These are phyloP conservation scores for Colletotrichum chrysophilum DNA, from an alignment of 2,329 filamentous ascomycete species.

Conservation along the genomic window DNA sequence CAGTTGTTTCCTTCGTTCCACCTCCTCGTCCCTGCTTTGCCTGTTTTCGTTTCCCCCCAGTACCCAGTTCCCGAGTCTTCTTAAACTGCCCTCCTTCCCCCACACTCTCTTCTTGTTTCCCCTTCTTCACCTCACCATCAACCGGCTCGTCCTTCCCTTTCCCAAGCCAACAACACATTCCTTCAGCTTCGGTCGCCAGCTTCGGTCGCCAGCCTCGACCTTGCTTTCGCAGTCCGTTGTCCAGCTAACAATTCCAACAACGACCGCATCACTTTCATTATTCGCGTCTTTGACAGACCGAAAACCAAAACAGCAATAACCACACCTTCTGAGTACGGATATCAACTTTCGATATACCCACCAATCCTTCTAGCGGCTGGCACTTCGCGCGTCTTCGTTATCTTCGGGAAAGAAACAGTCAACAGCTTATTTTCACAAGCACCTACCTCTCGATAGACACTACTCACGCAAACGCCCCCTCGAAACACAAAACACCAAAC, in stretches of 20 bases:
- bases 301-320: neutral
- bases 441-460: neutral
- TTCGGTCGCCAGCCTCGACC: constrained; percentile 28
- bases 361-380: constrained; percentile 16
- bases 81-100: constrained; percentile 21
- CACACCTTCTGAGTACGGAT: constrained; percentile 18
- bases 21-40: neutral
- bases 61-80: constrained; percentile 9
- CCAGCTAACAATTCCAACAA: constrained; percentile 26
- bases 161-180: constrained; percentile 18
- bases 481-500: neutral
- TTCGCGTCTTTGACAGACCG: constrained; percentile 60
- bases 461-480: constrained; percentile 4
- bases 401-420: neutral
- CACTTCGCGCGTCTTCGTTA: neutral
- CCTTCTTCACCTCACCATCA: constrained; percentile 17
- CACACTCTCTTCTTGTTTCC: constrained; percentile 8
- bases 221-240: constrained; percentile 11
- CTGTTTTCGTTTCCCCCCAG: neutral
- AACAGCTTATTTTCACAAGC: constrained; percentile 5
- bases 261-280: constrained; percentile 42
- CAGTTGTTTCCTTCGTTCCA: constrained; percentile 10
- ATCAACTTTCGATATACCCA: neutral
- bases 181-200: constrained; percentile 25
- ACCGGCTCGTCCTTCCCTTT: constrained; percentile 19